These are phyloP conservation scores for Fusarium agapanthi DNA, from an alignment of 2,329 filamentous ascomycete genomes.

Conservation along the genomic window DNA sequence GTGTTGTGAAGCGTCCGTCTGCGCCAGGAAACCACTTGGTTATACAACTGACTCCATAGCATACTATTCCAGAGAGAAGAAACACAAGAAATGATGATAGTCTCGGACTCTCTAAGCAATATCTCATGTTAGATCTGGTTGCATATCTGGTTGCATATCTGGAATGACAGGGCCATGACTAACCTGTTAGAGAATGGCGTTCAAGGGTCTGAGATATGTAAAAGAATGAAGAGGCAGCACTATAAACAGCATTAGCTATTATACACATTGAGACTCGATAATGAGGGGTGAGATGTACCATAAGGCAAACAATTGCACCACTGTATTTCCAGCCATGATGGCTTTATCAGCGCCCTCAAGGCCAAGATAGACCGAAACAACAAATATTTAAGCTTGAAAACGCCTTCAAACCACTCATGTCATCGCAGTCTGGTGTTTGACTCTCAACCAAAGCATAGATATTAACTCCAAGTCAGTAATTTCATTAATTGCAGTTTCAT, in stretches of 20 bases:
- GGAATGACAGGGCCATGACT: slow-evolving; percentile 7
- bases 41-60: slow-evolving; percentile 53
- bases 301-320: slow-evolving; percentile 38
- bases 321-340: slow-evolving; percentile 34
- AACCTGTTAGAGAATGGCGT: slow-evolving; percentile 60
- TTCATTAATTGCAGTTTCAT: background rate
- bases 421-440: slow-evolving; percentile 1
- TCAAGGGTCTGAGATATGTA: slow-evolving; percentile 58
- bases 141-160: background rate
- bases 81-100: slow-evolving; percentile 59
- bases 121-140: background rate
- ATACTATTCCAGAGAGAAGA: slow-evolving; percentile 54
- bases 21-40: slow-evolving; percentile 58
- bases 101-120: slow-evolving; percentile 55
- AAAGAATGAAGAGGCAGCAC: slow-evolving; percentile 57
- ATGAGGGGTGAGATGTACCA: slow-evolving; percentile 23
- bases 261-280: background rate
- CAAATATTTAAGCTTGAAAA: slow-evolving; percentile 13
- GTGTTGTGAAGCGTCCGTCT: slow-evolving; percentile 56
- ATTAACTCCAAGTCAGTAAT: background rate
- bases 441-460: background rate
- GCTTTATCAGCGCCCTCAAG: background rate
- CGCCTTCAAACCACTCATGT: slow-evolving; percentile 18
- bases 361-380: slow-evolving; percentile 16
- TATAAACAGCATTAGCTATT: slow-evolving; percentile 34